phyloP scores from a whole-genome alignment of 148 eudicot species.

The Rhododendron vialii region DNA sequence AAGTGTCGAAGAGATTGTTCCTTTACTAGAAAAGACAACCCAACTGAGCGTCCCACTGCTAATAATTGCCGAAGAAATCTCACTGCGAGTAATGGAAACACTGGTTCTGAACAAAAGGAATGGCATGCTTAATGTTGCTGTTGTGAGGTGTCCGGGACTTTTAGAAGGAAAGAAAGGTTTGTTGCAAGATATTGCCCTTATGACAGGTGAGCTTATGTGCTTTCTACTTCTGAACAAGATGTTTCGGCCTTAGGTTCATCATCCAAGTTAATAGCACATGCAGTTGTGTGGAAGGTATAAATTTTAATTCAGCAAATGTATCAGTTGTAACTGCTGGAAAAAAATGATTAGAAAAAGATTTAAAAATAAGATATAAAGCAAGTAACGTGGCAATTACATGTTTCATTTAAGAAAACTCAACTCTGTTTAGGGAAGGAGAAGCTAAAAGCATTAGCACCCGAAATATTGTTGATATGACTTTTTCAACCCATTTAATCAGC shows the following conservation, averaged over 20 bases:
- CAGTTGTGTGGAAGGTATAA: background rate
- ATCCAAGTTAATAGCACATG: background rate
- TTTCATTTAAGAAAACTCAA: background rate
- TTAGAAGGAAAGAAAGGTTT: conserved; percentile 74
- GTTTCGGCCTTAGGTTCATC: background rate
- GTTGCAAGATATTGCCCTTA: conserved; percentile 86
- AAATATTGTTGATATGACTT: background rate
- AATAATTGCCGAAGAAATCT: conserved; percentile 82
- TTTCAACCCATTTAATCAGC: background rate
- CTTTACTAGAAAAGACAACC: conserved; percentile 76
- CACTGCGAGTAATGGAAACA: conserved; percentile 60
- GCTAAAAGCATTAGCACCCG: background rate
- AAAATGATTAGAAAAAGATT: background rate
- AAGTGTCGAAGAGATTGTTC: conserved; percentile 67
- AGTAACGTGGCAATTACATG: background rate
- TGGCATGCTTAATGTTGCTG: conserved; percentile 77
- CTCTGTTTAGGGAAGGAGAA: background rate
- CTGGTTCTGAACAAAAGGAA: conserved; percentile 61
- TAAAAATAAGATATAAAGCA: background rate
- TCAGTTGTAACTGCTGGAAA: background rate
- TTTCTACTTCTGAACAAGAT: background rate
- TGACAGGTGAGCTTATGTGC: conserved; percentile 61
- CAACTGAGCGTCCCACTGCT: conserved; percentile 84
- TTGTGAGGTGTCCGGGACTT: conserved; percentile 84
- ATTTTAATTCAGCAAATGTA: background rate